Base-by-base conservation (phyloP, 2,329 filamentous ascomycete genomes). In the Thelonectria olida region DNA sequence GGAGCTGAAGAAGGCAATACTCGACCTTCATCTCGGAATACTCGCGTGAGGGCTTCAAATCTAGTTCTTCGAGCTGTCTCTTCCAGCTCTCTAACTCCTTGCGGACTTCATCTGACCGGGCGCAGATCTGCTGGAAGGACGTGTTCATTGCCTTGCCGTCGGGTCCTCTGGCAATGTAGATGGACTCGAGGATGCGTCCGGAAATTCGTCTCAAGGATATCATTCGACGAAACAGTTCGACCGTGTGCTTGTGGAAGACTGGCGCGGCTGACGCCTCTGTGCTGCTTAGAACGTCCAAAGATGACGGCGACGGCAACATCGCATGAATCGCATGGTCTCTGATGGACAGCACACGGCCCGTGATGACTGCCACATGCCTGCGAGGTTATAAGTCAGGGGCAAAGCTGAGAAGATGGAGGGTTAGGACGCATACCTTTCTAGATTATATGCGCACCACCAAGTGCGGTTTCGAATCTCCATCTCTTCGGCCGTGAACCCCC, bases 1-100 rank as follows among this genome's bases (percentile, higher is more conserved):
- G 55, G 3, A 72, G 48, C 28, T 63, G 57, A 8, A 71, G 57
- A 8, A 71, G 63, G 13, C 64, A 66, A 25, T 69, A 68, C 38
- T 71, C 69, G 9, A 70, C 53, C 50, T 71, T 70, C 36, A 71
- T 49, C 52, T 71, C 67, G 1, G 56, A 67, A 44, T 71, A 65
- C 20, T 70, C 69, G 7, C 68, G 60, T 1, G 68, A 65, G 1
- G 60, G 65, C 27, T 69, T 68, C 10, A 72, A 17, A 4, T 64
- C 55, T 7, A 64, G 20, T 5, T 52, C 36, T 7, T 64, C 56
- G 13, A 71, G 53, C 1, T 68, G 49, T 6, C 22, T 53, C 28
- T 69, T 64, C 68, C 68, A 72, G 17, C 25, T 25, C n/a, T 65
- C 65, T 17, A 70, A 47, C 5, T 67, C 62, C 19, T 39, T 38